These are phyloP conservation scores for Kwoniella sp. DNA, from an alignment of 768 basidiomycete species.

Conservation along the genomic window DNA sequence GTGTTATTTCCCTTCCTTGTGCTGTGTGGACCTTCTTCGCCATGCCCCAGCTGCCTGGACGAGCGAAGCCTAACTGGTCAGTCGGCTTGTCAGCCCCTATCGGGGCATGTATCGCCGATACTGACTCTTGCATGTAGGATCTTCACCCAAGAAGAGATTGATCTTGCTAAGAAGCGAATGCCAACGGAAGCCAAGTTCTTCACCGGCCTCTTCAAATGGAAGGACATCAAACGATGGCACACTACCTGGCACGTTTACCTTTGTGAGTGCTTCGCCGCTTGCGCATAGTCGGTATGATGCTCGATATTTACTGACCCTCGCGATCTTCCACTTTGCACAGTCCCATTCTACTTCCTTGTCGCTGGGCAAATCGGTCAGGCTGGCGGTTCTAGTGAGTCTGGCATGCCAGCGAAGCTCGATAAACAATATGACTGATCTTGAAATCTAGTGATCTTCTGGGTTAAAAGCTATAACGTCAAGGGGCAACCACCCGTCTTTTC, in stretches of 20 bases:
- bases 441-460: slow-evolving; percentile 40
- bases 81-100: background rate
- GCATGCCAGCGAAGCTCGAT: background rate
- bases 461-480: slow-evolving; percentile 33
- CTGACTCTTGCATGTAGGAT: slow-evolving; percentile 23
- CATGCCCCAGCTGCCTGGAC: slow-evolving; percentile 39
- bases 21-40: slow-evolving; percentile 41
- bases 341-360: slow-evolving; percentile 40
- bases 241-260: slow-evolving; percentile 43
- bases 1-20: slow-evolving; percentile 38
- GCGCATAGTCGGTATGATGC: background rate
- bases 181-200: slow-evolving; percentile 35
- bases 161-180: slow-evolving; percentile 33
- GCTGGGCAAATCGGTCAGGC: slow-evolving; percentile 35
- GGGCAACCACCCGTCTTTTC: slow-evolving; percentile 28
- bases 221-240: slow-evolving; percentile 44
- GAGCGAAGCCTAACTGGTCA: slow-evolving; percentile 41
- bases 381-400: slow-evolving; percentile 32
- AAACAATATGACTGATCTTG: background rate
- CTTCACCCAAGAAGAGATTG: slow-evolving; percentile 38
- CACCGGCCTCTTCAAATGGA: slow-evolving; percentile 45
- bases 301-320: background rate
- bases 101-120: too few relatives aligned
- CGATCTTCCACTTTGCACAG: slow-evolving; percentile 12
- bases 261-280: slow-evolving; percentile 22